phyloP scores from a whole-genome alignment of 164 flowering plant genomes.

The Nelumbo lutea region DNA sequence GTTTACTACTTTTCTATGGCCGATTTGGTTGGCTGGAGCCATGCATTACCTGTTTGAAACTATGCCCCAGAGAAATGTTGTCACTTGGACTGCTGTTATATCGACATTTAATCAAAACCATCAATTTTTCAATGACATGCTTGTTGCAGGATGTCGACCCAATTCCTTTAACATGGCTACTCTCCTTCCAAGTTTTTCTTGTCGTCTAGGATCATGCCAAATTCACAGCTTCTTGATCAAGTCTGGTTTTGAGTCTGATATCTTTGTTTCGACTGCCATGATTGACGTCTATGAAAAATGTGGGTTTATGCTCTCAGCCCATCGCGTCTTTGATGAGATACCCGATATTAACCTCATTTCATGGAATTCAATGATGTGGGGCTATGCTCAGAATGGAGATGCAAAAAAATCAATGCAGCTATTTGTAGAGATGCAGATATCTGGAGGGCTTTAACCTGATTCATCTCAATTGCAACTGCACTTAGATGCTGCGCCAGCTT shows the following conservation, averaged over 20 bases:
- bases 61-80: slow-evolving; percentile 11
- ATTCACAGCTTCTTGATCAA: slow-evolving; percentile 14
- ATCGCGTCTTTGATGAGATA: slow-evolving; percentile 7
- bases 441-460: slow-evolving; percentile 7
- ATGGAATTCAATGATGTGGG: slow-evolving; percentile 12
- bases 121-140: slow-evolving; percentile 11
- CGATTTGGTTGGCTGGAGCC: neutral
- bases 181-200: slow-evolving; percentile 8
- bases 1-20: slow-evolving; percentile 14
- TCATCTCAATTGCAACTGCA: slow-evolving; percentile 8
- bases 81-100: slow-evolving; percentile 16
- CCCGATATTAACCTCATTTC: slow-evolving; percentile 11
- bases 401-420: slow-evolving; percentile 4
- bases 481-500: slow-evolving; percentile 9
- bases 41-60: slow-evolving; percentile 8
- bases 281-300: slow-evolving; percentile 13
- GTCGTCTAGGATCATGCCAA: neutral
- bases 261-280: slow-evolving; percentile 12
- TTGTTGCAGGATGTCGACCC: slow-evolving; percentile 1
- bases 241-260: slow-evolving; percentile 11
- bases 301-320: slow-evolving; percentile 3
- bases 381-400: slow-evolving; percentile 10
- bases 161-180: slow-evolving; percentile 16
- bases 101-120: slow-evolving; percentile 2
- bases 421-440: slow-evolving; percentile 11